Percentiles rank a stretch among this genome's conserved stretches.
These are phyloP conservation scores for Elaeis guineensis DNA, from an alignment of 176 grass and related monocot genomes.

Conservation along the genomic window DNA sequence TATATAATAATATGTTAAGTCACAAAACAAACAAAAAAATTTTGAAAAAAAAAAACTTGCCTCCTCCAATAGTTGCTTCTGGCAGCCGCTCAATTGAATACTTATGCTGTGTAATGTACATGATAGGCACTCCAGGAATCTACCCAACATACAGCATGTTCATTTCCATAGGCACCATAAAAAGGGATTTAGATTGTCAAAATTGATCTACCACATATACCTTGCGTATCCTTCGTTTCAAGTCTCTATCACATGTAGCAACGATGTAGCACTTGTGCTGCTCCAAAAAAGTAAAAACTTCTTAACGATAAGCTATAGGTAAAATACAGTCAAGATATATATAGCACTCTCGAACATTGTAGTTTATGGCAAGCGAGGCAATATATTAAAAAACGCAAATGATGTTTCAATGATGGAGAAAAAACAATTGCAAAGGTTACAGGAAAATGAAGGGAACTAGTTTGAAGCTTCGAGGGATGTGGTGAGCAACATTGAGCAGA, in stretches of 20 bases:
- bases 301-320: neutral
- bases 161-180: neutral
- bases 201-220: slow-evolving; percentile 19
- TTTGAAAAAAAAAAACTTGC: slow-evolving; percentile 8
- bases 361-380: too few species aligned
- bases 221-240: slow-evolving; percentile 90
- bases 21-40: neutral
- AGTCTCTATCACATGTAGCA: slow-evolving; percentile 83
- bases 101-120: slow-evolving; percentile 71
- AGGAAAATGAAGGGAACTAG: too few species aligned
- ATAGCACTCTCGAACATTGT: too few species aligned
- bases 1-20: neutral
- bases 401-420: too few species aligned
- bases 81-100: slow-evolving; percentile 83
- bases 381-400: too few species aligned
- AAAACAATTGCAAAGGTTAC: too few species aligned
- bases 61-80: slow-evolving; percentile 88
- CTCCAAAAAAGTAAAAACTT: slow-evolving; percentile 12
- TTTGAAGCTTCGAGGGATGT: too few species aligned
- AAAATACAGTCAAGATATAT: too few species aligned
- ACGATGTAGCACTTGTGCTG: slow-evolving; percentile 93
- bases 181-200: neutral
- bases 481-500: too few species aligned
- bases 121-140: slow-evolving; percentile 87
- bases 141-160: slow-evolving; percentile 14